Conservation (phyloP, 108 stramenopile genomes). For the Skeletonema grethae region DNA sequence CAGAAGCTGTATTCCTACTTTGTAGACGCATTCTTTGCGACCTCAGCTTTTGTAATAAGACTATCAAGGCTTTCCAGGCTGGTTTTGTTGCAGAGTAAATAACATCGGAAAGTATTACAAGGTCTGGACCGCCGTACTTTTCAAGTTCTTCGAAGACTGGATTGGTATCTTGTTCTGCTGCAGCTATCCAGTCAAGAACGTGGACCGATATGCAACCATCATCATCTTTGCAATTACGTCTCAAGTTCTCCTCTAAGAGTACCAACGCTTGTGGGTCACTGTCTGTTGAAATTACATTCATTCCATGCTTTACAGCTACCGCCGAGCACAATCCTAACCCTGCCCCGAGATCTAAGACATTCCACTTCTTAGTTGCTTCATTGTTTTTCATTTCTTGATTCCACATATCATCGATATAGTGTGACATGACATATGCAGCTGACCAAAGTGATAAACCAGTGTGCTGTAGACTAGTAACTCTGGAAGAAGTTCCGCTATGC, state of each 20-base stretch:
- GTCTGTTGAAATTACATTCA: conserved; percentile 21
- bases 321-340: conserved; percentile 18
- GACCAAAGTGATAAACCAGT: conserved; percentile 27
- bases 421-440: conserved; percentile 19
- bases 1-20: not conserved
- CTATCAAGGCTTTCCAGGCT: conserved; percentile 15
- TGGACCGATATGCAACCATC: not conserved
- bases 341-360: conserved; percentile 29
- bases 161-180: not conserved
- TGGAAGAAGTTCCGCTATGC: not conserved
- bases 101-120: conserved; percentile 15
- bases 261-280: conserved; percentile 9
- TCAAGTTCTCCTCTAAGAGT: conserved; percentile 16
- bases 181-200: conserved; percentile 8
- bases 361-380: not conserved
- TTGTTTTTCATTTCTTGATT: not conserved
- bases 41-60: conserved; percentile 4
- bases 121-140: conserved; percentile 10
- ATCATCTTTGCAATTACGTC: not conserved
- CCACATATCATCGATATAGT: conserved; percentile 23
- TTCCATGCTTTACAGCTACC: conserved; percentile 19
- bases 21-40: not conserved
- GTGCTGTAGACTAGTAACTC: not conserved
- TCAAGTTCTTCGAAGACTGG: conserved; percentile 19
- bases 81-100: conserved; percentile 16